Base-by-base conservation (phyloP, 305 asterid genomes). In the Fraxinus sp. region DNA sequence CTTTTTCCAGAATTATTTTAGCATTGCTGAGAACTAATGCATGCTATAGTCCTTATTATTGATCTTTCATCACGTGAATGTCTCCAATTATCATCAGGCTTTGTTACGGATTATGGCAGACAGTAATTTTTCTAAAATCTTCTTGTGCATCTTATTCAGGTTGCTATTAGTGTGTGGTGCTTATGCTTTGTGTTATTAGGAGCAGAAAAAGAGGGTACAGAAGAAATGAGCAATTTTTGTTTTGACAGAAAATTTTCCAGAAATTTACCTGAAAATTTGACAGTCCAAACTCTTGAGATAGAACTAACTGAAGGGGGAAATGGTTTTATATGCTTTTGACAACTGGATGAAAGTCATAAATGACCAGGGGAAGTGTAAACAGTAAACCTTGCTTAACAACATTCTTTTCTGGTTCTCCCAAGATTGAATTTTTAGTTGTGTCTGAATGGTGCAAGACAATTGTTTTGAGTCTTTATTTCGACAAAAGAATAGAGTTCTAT, bases 1-100 rank as follows among this genome's bases (percentile, higher is more conserved):
- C 66, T 88, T 82, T 81, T 74, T 22, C 20, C 8, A 35, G 41
- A 81, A 73, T 28, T 64, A n/a, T 20, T 28, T 28, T 79, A 14
- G 5, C 6, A 11, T 55, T 6, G 2, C 28, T 76, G 26, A 30
- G 10, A 57, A 16, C 78, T 20, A 28, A 5, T 24, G 76, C 24
- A 64, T 46, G 62, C 55, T 22, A 28, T 79, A 18, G 28, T 30
- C 28, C 28, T 3, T 16, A 62, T 10, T 46, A 44, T 5, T 41
- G 30, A 13, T 32, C 39, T 30, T 46, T 55, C 16, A 8, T 66
- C 76, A 13, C 9, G 35, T 76, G 30, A 80, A 79, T 59, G 46
- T 68, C 84, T 68, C 13, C 52, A 49, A 16, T 32, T 76, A 37
- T 76, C 22, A 11, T 39, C 68, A 20, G 30, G 32, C 41, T 62